Percentiles rank a stretch among this genome's conserved stretches.
phyloP scores from a whole-genome alignment of 306 rosid species.

The Malus sylvestris region DNA sequence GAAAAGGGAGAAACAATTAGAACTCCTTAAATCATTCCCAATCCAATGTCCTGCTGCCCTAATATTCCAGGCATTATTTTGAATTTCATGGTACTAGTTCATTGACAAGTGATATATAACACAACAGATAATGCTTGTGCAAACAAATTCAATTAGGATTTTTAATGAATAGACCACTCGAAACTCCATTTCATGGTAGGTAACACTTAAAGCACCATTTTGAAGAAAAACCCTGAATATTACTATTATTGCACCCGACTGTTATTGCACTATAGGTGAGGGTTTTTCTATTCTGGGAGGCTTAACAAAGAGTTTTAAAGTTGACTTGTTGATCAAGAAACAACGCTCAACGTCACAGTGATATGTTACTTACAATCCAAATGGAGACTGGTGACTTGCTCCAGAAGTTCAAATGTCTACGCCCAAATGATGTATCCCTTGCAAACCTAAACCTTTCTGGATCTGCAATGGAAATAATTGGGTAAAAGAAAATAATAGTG shows the following conservation, averaged over 20 bases:
- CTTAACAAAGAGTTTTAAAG: neutral
- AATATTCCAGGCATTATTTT: too few species aligned
- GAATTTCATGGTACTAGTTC: too few species aligned
- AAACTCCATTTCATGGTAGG: too few species aligned
- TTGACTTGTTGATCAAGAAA: neutral
- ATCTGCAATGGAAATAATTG: constrained; percentile 36
- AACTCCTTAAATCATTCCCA: neutral
- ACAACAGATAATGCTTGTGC: too few species aligned
- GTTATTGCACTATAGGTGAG: too few species aligned
- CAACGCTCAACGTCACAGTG: neutral
- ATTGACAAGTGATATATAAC: too few species aligned
- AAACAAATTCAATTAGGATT: too few species aligned
- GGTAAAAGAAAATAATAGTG: neutral
- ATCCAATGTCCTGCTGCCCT: neutral
- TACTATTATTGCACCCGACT: too few species aligned
- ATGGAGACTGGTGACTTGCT: constrained; percentile 46
- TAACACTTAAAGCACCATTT: too few species aligned
- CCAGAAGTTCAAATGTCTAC: constrained; percentile 62
- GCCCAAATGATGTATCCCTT: constrained; percentile 81
- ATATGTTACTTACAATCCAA: constrained; percentile 44
- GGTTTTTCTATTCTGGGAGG: neutral
- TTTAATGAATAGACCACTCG: too few species aligned
- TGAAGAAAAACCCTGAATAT: too few species aligned
- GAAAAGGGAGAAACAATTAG: neutral
- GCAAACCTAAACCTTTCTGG: constrained; percentile 80